Percentiles rank a stretch among this genome's conserved stretches.
Conservation (phyloP, 1,139 yeast genomes). For the Sporopachydermia cereana region DNA sequence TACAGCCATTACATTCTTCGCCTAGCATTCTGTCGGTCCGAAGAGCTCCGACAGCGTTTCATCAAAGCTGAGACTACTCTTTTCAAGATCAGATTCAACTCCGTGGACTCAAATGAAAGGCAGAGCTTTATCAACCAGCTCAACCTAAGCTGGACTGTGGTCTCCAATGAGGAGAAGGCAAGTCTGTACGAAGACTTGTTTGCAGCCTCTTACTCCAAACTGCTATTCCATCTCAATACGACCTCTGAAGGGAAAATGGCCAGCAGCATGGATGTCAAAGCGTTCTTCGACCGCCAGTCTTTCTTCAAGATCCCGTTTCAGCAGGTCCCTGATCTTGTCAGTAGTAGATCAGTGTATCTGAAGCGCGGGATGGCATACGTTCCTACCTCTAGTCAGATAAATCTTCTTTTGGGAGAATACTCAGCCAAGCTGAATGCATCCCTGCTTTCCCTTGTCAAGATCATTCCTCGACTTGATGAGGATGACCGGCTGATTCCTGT, state of each 20-base stretch:
- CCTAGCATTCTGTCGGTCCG: conserved; percentile 82
- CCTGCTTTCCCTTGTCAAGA: conserved; percentile 59
- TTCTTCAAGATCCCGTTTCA: conserved; percentile 83
- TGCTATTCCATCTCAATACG: conserved; percentile 10
- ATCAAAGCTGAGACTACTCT: conserved; percentile 62
- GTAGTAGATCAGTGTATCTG: conserved; percentile 55
- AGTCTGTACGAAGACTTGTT: conserved; percentile 39
- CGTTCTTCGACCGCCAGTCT: conserved; percentile 40
- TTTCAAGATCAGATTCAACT: conserved; percentile 60
- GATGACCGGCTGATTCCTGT: conserved; percentile 84
- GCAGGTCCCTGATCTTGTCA: conserved; percentile 64
- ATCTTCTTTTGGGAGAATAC: conserved; percentile 57
- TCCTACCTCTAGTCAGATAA: conserved; percentile 71
- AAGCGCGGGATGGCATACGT: conserved; percentile 69
- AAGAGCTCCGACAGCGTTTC: conserved; percentile 72
- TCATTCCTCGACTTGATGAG: conserved; percentile 79
- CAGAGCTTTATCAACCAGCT: conserved; percentile 46
- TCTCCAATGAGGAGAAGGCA: conserved; percentile 48
- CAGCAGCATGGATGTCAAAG: conserved; percentile 6
- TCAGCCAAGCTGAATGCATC: conserved; percentile 39
- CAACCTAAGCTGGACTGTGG: conserved; percentile 57
- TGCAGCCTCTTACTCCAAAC: conserved; percentile 33
- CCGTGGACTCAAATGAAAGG: conserved; percentile 60
- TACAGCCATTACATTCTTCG: conserved; percentile 83
- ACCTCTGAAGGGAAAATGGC: conserved; percentile 7